These are phyloP conservation scores for Cadophora sp. DNA, from an alignment of 2,329 filamentous ascomycete species.

Conservation along the genomic window DNA sequence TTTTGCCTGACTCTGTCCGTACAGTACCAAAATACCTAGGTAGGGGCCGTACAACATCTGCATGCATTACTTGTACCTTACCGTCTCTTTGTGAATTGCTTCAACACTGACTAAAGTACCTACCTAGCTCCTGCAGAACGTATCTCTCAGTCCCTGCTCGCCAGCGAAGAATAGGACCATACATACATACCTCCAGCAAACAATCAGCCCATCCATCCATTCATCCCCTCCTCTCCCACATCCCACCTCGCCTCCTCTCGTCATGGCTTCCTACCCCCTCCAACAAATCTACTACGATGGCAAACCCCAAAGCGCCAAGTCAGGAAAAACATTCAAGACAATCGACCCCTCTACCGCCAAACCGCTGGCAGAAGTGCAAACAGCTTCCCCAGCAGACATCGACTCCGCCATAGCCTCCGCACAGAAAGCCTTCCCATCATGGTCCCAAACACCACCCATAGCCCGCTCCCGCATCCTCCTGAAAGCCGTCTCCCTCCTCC, in stretches of 20 bases:
- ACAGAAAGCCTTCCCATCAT: slow-evolving; percentile 72
- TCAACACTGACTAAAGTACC: not conserved
- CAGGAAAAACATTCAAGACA: slow-evolving; percentile 70
- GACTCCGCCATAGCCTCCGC: slow-evolving; percentile 77
- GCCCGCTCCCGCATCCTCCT: slow-evolving; percentile 80
- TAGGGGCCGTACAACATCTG: too few species aligned
- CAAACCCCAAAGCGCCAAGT: slow-evolving; percentile 65
- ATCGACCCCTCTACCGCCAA: slow-evolving; percentile 76
- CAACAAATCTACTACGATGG: slow-evolving; percentile 80
- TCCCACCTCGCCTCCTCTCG: not conserved
- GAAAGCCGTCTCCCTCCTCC: slow-evolving; percentile 75
- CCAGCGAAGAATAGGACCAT: slow-evolving; percentile 7
- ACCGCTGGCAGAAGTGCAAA: slow-evolving; percentile 74
- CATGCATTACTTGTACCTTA: too few species aligned
- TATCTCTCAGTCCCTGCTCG: not conserved
- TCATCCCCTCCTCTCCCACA: too few species aligned
- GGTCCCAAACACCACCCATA: slow-evolving; percentile 78
- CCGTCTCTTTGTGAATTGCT: slow-evolving; percentile 9
- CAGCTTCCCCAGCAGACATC: slow-evolving; percentile 70
- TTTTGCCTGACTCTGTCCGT: too few species aligned
- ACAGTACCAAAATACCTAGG: too few species aligned
- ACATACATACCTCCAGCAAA: not conserved
- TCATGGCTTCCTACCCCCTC: slow-evolving; percentile 51
- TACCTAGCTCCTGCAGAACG: not conserved
- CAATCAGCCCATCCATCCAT: too few species aligned